Evolutionary conservation across 768 basidiomycete genomes (phyloP).

Genomic region (Lactarius deliciosus): DNA sequence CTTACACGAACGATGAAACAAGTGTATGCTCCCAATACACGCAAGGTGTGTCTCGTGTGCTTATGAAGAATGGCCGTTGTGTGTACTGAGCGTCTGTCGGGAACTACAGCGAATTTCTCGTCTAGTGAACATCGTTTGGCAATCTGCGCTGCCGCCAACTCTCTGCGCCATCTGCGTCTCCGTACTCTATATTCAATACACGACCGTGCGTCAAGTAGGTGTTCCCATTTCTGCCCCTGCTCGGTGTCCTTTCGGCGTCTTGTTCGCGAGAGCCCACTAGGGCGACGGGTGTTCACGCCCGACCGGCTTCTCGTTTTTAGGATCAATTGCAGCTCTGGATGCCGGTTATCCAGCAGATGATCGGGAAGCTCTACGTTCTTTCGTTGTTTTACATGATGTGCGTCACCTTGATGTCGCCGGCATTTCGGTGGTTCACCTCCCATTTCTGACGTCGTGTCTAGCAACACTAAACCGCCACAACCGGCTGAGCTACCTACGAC

Average conservation of each 20-base stretch:
- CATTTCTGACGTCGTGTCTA: conserved; percentile 1
- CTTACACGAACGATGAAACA: conserved; percentile 1
- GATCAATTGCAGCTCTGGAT: conserved; percentile 10
- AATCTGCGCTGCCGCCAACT: conserved; percentile 19
- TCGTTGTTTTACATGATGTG: conserved; percentile 21
- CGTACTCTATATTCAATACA: conserved; percentile 1
- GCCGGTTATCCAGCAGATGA: conserved; percentile 1
- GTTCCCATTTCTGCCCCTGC: not conserved
- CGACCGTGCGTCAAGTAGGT: conserved; percentile 2
- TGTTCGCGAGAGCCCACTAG: not conserved
- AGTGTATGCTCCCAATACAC: conserved; percentile 1
- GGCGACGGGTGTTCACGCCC: not conserved
- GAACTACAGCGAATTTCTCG: conserved; percentile 3
- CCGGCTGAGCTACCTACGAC: not conserved
- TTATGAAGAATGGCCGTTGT: not conserved
- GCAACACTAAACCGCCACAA: not conserved
- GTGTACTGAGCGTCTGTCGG: not conserved
- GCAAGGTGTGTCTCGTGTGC: conserved; percentile 5
- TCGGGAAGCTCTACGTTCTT: conserved; percentile 24
- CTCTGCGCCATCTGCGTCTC: conserved; percentile 11
- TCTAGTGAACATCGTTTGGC: conserved; percentile 16
- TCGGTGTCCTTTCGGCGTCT: not conserved
- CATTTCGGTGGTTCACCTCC: not conserved
- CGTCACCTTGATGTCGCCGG: not conserved
- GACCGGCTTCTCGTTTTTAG: not conserved